Percentiles rank a stretch among this genome's conserved stretches.
Evolutionary conservation across 1,284 basidiomycete species (phyloP).

Genomic region (Apiotrichum domesticum): DNA sequence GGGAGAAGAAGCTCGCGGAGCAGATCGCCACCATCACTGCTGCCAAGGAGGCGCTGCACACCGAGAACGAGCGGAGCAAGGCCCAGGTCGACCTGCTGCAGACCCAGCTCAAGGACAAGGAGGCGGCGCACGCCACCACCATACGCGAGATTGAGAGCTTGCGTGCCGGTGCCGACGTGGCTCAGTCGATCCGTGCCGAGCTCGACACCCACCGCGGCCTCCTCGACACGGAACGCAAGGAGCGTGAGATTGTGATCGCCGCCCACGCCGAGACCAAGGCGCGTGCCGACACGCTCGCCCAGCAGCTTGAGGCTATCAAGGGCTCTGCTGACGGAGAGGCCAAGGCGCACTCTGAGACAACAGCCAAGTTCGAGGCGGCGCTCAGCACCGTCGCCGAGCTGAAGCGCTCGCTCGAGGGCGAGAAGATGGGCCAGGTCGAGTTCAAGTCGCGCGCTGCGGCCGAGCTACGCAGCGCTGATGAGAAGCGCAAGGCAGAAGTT

Average conservation of each 20-base stretch:
- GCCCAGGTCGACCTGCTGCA: constrained; percentile 1
- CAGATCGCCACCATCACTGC: background rate
- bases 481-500: constrained; percentile 8
- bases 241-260: constrained; percentile 5
- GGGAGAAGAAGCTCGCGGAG: constrained; percentile 6
- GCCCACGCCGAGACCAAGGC: background rate
- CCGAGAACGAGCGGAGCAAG: constrained; percentile 1
- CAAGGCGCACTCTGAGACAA: background rate
- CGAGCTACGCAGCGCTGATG: background rate
- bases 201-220: constrained; percentile 5
- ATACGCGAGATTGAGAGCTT: constrained; percentile 15
- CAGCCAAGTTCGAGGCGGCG: constrained; percentile 2
- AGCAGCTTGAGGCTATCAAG: constrained; percentile 8
- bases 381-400: constrained; percentile 9
- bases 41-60: background rate
- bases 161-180: constrained; percentile 16
- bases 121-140: background rate
- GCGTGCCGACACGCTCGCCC: constrained; percentile 4
- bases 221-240: constrained; percentile 5
- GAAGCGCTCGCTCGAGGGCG: constrained; percentile 6
- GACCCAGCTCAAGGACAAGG: constrained; percentile 2
- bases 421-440: background rate
- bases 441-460: background rate
- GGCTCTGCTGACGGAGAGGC: constrained; percentile 1
- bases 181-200: constrained; percentile 12